Conservation (phyloP, 768 basidiomycete species). For the Candolleomyces aberdarensis region DNA sequence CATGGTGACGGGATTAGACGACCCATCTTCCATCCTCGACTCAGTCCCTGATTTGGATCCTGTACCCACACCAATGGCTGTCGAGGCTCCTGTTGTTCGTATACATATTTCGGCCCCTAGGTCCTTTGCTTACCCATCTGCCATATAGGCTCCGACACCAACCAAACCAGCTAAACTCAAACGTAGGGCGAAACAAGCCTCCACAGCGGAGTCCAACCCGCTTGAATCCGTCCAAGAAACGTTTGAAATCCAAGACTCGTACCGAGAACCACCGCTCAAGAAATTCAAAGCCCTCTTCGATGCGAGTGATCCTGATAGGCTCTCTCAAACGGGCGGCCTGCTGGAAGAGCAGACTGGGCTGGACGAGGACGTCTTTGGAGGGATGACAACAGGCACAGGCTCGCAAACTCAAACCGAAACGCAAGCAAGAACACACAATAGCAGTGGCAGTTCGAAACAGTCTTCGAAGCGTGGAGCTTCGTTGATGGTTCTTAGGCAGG, state of each 20-base stretch:
- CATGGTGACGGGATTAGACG: slow-evolving; percentile 42
- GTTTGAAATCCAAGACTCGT: slow-evolving; percentile 19
- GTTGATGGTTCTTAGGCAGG: slow-evolving; percentile 43
- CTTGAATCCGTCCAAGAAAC: slow-evolving; percentile 2
- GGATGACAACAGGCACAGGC: not conserved
- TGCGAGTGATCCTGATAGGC: slow-evolving; percentile 44
- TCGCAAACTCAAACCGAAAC: slow-evolving; percentile 35
- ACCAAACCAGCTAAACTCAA: slow-evolving; percentile 44
- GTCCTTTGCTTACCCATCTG: not conserved
- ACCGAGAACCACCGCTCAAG: slow-evolving; percentile 56
- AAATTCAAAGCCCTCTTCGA: slow-evolving; percentile 73
- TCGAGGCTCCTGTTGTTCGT: slow-evolving; percentile 14
- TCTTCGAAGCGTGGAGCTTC: slow-evolving; percentile 9
- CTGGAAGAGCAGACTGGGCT: slow-evolving; percentile 1
- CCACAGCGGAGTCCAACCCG: not conserved
- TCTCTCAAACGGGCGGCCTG: not conserved
- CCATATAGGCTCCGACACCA: slow-evolving; percentile 37
- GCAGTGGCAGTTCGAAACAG: slow-evolving; percentile 15
- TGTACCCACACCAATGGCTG: slow-evolving; percentile 13
- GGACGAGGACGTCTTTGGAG: slow-evolving; percentile 8
- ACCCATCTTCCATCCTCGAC: slow-evolving; percentile 37
- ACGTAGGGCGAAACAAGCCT: slow-evolving; percentile 44
- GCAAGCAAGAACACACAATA: slow-evolving; percentile 11
- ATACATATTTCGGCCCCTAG: not conserved
- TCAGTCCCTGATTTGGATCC: slow-evolving; percentile 22